Base-by-base conservation (phyloP, 148 eudicot species). In the Cornus kousa region DNA sequence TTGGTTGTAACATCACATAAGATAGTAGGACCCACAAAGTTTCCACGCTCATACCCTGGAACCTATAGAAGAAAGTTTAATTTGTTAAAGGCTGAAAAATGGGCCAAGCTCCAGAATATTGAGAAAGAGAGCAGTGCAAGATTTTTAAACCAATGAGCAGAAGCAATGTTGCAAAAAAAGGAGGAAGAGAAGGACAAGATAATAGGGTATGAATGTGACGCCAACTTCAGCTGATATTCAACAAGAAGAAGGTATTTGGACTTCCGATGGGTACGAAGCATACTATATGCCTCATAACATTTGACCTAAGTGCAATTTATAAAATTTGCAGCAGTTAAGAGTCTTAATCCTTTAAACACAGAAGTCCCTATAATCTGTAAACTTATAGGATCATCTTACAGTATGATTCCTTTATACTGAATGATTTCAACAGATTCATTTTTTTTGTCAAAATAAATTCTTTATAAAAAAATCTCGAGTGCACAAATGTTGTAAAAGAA, bases 1-100 rank as follows among this genome's bases (percentile, higher is more conserved):
- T 71, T 70, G 43, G 84, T 37, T 72, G 86, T 82, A 70, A 87
- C 73, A 71, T 80, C 88, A 81, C 82, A 82, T 74, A 87, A 74
- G 68, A 87, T 85, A n/a, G 88, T 87, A 40, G 90, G 90, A 73
- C 90, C 90, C 43, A 87, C 69, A 76, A 87, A 87, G 70, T 83
- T 83, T 69, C 90, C 90, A 16, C 64, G 39, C 72, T 80, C 84
- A 55, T 82, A 87, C 35, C 78, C 71, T 17, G 89, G 86, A 78
- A 87, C 88, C 90, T 87, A 68, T 37, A 68, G 7, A 57, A 24
- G 43, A 48, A 70, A 19, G 50, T 55, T n/a, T 35, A 37, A 35
- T 37, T 78, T 23, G 55, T 8, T 40, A 60, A 67, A 43, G 1
- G 48, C 6, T 6, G 8, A 43, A 43, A 43, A 43, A 73, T 53